These are phyloP conservation scores for Cutaneotrichosporon sp. DNA, from an alignment of 1,284 basidiomycete genomes.

Conservation along the genomic window DNA sequence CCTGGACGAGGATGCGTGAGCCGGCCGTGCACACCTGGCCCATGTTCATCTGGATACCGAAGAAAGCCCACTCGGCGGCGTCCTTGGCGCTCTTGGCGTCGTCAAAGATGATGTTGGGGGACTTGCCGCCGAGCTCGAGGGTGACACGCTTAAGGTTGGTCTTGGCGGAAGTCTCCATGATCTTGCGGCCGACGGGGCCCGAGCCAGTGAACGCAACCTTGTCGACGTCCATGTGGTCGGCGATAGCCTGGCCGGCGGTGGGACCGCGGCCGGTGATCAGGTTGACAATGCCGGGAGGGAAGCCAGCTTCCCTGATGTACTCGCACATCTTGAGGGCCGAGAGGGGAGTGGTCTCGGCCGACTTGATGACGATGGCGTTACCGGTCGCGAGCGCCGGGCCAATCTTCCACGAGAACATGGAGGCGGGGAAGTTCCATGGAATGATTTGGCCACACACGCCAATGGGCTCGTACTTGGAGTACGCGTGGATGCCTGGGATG, in stretches of 20 bases:
- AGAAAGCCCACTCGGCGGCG: slow-evolving; percentile 33
- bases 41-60: slow-evolving; percentile 21
- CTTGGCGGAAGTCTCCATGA: slow-evolving; percentile 76
- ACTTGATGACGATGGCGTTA: slow-evolving; percentile 33
- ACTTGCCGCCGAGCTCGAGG: slow-evolving; percentile 57
- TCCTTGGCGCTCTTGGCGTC: slow-evolving; percentile 27
- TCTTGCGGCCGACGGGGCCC: slow-evolving; percentile 75
- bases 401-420: slow-evolving; percentile 84
- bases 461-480: slow-evolving; percentile 87
- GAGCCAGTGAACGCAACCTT: slow-evolving; percentile 59
- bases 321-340: slow-evolving; percentile 64
- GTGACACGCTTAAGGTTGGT: slow-evolving; percentile 69
- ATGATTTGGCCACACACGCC: slow-evolving; percentile 81
- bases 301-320: slow-evolving; percentile 75
- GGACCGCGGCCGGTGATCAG: slow-evolving; percentile 74
- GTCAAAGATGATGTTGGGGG: slow-evolving; percentile 30
- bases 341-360: slow-evolving; percentile 76
- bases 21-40: slow-evolving; percentile 29
- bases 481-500: slow-evolving; percentile 58
- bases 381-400: slow-evolving; percentile 76
- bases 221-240: slow-evolving; percentile 70
- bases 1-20: slow-evolving; percentile 71
- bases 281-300: slow-evolving; percentile 85
- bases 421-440: slow-evolving; percentile 64
- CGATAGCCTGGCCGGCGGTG: slow-evolving; percentile 57